Evolutionary conservation across 139 green algal species (phyloP), one percentile per base, ranked within the genome.

Genomic region (Chlorella sp.): DNA sequence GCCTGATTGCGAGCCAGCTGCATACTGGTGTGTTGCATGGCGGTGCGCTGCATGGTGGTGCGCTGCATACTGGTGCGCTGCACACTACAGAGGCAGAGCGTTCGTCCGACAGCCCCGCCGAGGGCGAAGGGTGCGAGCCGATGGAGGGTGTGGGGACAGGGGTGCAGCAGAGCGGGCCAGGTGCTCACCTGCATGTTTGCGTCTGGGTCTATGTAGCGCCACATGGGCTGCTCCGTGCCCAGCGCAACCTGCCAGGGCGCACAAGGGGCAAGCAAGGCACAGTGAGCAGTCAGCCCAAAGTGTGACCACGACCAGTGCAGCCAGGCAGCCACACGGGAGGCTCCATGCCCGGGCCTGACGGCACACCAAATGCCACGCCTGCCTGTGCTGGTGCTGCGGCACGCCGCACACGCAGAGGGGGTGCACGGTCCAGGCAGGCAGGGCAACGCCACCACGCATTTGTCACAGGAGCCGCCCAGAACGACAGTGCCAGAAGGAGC

Each of bases 191-290:
- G 91, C 79, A 91, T 93, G 53, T 93, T 87, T 11, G 89, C 91
- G n/a, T 92, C 77, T 14, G 73, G 89, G 53, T 93, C 91, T 7
- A 93, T 93, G 83, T 93, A 93, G 19, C 91, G 61, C 91, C 91
- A 93, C 91, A 93, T 91, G 0, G 91, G 91, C 73, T 93, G 89
- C 64, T 93, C 91, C 19, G 91, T 83, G 48, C 91, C 91, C 68
- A 89, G 79, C 39, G 64, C 80, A n/a, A 83, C 86, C 75, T 89
- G 85, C 39, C 53, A 24, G 39, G 34, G 57, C 21, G 21, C 36
- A 84, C 32, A 30, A 66, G 24, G n/a, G n/a, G n/a, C n/a, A n/a
- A n/a, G 24, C 16, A 22, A 81, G 66, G 11, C 22, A 30, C 48
- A 57, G 48, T 57, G 9, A 57, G 9, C 48, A 57, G 48, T 57